A percentile compares a stretch with the other conserved stretches of the same genome.
phyloP scores from a whole-genome alignment of 257 asterid species.

The Petrea volubilis region DNA sequence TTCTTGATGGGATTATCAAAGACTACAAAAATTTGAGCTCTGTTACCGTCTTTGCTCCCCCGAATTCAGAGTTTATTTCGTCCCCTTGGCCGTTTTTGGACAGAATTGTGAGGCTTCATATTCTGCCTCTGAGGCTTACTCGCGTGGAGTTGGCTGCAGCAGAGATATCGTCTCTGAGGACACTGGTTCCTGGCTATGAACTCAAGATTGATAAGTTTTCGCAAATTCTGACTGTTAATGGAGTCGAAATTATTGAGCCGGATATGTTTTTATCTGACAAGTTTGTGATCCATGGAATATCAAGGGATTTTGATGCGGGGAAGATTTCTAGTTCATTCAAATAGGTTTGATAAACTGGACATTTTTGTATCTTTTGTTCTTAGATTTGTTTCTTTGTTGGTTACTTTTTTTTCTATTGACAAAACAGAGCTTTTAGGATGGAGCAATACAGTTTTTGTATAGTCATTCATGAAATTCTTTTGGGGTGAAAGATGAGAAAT shows the following conservation, averaged over 20 bases:
- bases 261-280: conserved; percentile 41
- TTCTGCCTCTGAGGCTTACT: conserved; percentile 43
- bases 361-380: not conserved
- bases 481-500: not conserved
- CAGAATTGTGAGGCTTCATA: conserved; percentile 56
- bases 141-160: conserved; percentile 41
- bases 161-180: conserved; percentile 34
- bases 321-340: conserved; percentile 27
- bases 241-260: conserved; percentile 51
- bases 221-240: conserved; percentile 33
- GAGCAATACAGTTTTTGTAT: too few species aligned
- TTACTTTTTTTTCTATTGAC: not conserved
- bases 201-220: conserved; percentile 32
- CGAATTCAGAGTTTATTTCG: conserved; percentile 47
- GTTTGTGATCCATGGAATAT: conserved; percentile 62
- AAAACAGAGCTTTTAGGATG: too few species aligned
- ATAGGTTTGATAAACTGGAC: conserved; percentile 6
- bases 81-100: conserved; percentile 53
- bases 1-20: conserved; percentile 45
- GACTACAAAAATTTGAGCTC: conserved; percentile 40
- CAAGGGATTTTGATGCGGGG: conserved; percentile 40
- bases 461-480: too few species aligned
- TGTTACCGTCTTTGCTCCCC: conserved; percentile 64
- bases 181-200: conserved; percentile 40
- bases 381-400: not conserved